Conservation (phyloP, 805 yeast genomes). For the Cyberlindnera saturnus region DNA sequence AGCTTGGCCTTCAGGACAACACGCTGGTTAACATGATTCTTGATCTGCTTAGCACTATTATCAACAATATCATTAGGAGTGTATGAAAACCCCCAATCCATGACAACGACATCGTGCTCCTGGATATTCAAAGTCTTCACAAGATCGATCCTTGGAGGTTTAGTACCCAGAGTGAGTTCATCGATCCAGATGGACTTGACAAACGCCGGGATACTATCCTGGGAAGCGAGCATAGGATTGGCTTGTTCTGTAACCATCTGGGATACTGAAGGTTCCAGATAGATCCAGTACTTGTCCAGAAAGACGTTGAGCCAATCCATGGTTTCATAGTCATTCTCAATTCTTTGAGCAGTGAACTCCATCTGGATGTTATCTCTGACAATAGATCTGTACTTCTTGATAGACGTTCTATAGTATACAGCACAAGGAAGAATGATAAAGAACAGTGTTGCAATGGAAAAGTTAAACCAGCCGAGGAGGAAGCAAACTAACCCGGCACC, state of each 20-base stretch:
- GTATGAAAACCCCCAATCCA: constrained; percentile 95
- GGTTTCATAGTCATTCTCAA: constrained; percentile 87
- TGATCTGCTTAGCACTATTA: constrained; percentile 76
- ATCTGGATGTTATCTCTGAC: constrained; percentile 80
- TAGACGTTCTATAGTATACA: constrained; percentile 73
- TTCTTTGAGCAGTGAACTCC: constrained; percentile 71
- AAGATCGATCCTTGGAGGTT: constrained; percentile 88
- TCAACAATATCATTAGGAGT: constrained; percentile 89
- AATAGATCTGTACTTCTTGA: constrained; percentile 68
- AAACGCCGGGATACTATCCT: constrained; percentile 76
- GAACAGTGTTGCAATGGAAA: constrained; percentile 77
- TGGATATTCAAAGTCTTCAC: constrained; percentile 89
- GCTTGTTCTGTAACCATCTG: constrained; percentile 81
- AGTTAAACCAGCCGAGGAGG: constrained; percentile 68
- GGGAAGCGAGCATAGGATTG: constrained; percentile 74
- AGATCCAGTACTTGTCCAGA: constrained; percentile 87
- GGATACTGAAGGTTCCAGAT: constrained; percentile 81
- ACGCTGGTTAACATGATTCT: constrained; percentile 77
- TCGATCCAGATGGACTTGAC: constrained; percentile 81
- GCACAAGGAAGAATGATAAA: constrained; percentile 58
- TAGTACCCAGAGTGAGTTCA: constrained; percentile 86
- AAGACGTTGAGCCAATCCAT: constrained; percentile 94
- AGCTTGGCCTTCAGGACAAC: constrained; percentile 69
- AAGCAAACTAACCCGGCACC: constrained; percentile 69
- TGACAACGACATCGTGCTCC: constrained; percentile 87